A percentile compares a stretch with the other conserved stretches of the same genome.
Evolutionary conservation across 805 yeast genomes (phyloP).

Genomic region (Lachancea cidri): DNA sequence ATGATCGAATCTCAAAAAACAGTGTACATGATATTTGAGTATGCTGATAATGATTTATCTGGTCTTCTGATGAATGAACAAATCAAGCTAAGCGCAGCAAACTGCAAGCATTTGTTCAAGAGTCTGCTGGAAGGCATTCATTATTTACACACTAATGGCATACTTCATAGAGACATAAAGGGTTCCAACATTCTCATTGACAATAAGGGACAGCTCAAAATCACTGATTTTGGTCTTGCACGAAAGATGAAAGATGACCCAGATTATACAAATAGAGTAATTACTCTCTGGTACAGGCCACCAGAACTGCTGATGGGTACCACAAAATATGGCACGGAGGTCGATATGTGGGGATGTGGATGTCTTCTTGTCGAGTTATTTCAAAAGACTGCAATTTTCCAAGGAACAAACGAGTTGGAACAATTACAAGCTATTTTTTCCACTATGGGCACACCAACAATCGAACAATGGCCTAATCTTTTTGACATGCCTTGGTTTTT

Average conservation of each 20-base stretch:
- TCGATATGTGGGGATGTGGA: constrained; percentile 97
- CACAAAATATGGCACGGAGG: constrained; percentile 83
- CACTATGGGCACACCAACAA: constrained; percentile 81
- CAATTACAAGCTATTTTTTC: constrained; percentile 74
- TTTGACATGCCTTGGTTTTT: constrained; percentile 89
- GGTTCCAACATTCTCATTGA: constrained; percentile 73
- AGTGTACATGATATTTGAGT: constrained; percentile 87
- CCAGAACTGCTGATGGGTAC: constrained; percentile 90
- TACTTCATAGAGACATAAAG: constrained; percentile 76
- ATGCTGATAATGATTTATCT: constrained; percentile 88
- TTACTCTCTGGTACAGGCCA: constrained; percentile 96
- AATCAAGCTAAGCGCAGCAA: constrained; percentile 54
- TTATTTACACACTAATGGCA: constrained; percentile 61
- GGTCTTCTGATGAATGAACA: constrained; percentile 79
- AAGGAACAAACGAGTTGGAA: constrained; percentile 82
- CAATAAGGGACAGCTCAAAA: constrained; percentile 55
- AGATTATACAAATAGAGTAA: constrained; percentile 85
- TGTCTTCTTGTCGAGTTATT: constrained; percentile 83
- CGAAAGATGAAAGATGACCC: constrained; percentile 60
- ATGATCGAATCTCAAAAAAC: constrained; percentile 66
- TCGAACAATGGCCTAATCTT: constrained; percentile 71
- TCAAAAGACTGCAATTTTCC: constrained; percentile 69
- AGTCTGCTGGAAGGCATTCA: constrained; percentile 65
- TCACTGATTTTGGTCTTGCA: constrained; percentile 82
- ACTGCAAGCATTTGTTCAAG: constrained; percentile 58